A percentile compares a stretch with the other conserved stretches of the same genome.
Conservation (phyloP, 306 rosid genomes). For the Quercus cerris region DNA sequence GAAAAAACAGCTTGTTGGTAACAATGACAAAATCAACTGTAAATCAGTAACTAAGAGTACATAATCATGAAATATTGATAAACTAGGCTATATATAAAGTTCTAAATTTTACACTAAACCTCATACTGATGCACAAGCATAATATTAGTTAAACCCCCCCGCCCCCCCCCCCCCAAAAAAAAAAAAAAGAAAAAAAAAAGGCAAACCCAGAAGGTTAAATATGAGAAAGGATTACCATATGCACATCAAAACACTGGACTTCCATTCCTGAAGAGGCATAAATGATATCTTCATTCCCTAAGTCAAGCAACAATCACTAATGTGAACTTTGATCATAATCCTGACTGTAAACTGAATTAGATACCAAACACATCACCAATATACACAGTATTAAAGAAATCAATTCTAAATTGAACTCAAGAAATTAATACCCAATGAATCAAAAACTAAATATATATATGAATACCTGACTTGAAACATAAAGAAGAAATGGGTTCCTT, state of each 20-base stretch:
- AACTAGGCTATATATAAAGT: no score
- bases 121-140: background rate
- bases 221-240: conserved; percentile 57
- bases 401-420: background rate
- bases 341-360: background rate
- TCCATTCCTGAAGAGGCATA: conserved; percentile 78
- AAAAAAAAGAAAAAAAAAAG: background rate
- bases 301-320: conserved; percentile 27
- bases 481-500: conserved; percentile 66
- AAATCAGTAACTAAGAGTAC: background rate
- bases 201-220: conserved; percentile 8
- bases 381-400: background rate
- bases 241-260: conserved; percentile 82
- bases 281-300: conserved; percentile 78
- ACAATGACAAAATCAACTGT: background rate
- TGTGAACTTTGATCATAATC: background rate
- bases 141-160: no score
- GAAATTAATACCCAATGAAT: background rate
- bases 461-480: conserved; percentile 63
- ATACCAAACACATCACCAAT: background rate
- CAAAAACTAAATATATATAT: background rate
- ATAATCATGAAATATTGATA: background rate
- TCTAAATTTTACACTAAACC: background rate
- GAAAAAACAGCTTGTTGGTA: background rate
- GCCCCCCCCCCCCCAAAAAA: no score